Conservation (phyloP, 1,139 yeast genomes). For the Taiozyma sp. region DNA sequence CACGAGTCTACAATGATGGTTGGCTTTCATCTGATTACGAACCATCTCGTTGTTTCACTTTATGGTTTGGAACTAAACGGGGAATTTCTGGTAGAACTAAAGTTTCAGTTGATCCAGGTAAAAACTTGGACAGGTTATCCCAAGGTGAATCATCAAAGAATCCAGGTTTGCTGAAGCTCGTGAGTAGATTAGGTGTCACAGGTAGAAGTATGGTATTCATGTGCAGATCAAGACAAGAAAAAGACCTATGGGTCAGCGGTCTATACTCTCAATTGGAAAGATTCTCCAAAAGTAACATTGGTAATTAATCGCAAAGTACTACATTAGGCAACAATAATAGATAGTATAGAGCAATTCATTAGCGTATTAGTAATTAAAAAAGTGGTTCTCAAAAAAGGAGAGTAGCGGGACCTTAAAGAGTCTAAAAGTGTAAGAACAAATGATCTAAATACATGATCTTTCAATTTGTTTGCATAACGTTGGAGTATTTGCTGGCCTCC, state of each 20-base stretch:
- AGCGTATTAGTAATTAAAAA: not conserved
- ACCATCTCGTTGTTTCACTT: constrained; percentile 62
- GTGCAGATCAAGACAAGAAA: constrained; percentile 76
- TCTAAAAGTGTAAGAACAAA: not conserved
- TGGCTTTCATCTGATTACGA: constrained; percentile 82
- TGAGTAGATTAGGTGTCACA: constrained; percentile 55
- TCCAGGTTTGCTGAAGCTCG: constrained; percentile 39
- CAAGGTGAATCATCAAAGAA: constrained; percentile 16
- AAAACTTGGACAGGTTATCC: not conserved
- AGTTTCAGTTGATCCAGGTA: not conserved
- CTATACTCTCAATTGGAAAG: constrained; percentile 63
- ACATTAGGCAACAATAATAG: not conserved
- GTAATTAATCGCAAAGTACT: constrained; percentile 1
- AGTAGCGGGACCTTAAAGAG: not conserved
- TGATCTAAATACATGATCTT: not conserved
- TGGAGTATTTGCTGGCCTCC: constrained; percentile 4
- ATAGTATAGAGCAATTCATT: constrained; percentile 1
- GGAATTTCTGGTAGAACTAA: constrained; percentile 27
- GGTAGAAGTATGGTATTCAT: constrained; percentile 70
- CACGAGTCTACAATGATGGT: constrained; percentile 75
- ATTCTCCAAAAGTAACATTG: constrained; percentile 22
- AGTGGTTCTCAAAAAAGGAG: not conserved
- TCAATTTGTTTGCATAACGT: not conserved
- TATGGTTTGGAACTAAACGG: constrained; percentile 75
- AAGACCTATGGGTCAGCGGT: constrained; percentile 76